Evolutionary conservation across 345 rosid species (phyloP), one percentile per base, ranked within the genome.

Genomic region (Rhizophora mangle): DNA sequence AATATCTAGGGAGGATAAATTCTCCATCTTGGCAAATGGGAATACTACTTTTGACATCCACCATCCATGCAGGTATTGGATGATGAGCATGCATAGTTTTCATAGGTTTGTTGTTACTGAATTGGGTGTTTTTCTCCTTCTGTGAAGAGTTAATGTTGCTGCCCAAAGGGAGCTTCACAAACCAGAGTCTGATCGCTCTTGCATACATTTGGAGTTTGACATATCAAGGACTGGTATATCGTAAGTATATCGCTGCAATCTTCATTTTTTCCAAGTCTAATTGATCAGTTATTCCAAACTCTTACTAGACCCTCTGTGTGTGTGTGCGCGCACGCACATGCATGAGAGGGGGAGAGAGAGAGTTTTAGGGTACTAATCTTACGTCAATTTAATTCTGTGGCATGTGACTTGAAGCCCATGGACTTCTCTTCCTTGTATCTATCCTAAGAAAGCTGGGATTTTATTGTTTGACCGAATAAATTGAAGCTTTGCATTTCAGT

Each of bases 161-260:
- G 81, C 84, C 26, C 91, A 64, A 78, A 91, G 74, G 68, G 97
- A 94, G 86, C 97, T 94, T 63, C 98, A 94, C 78, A 89, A 79
- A 80, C 83, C 90, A 57, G 95, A 78, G 74, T 94, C 98, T 70
- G 95, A 94, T 63, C 88, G 97, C 49, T 94, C 97, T 39, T 94
- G 98, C 82, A 89, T 88, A 60, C 98, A 94, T 86, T 74, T 94
- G 78, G 98, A 94, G 81, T 94, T 94, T 70, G 96, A 91, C 79
- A 81, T 87, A 65, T 76, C 90, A 29, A 87, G 86, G 73, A 87
- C 95, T 72, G 81, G 90, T 55, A 77, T 94, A 54, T 77, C 43
- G 97, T 91, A 85, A 86, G 96, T 77, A 80, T 43, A 56, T 36
- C 49, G 13, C 16, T 13, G 37, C 37, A 34, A 34, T 31, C 7